Conservation (phyloP, 805 yeast species). For the Saccharomycopsis vini region DNA sequence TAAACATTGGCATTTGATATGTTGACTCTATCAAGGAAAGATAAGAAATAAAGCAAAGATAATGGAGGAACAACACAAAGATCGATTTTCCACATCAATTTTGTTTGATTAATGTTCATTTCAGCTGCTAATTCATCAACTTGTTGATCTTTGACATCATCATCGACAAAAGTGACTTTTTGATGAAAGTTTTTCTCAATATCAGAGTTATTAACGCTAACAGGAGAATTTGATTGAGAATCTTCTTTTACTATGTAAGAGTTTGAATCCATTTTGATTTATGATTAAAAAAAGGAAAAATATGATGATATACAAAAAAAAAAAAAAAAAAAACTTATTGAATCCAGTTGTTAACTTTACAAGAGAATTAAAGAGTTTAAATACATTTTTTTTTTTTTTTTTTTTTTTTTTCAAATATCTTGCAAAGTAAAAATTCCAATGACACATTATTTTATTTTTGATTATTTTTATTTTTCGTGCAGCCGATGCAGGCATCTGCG, state of each 20-base stretch:
- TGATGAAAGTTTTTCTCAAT: not conserved
- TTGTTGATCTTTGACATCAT: slow-evolving; percentile 5
- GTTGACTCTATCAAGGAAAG: slow-evolving; percentile 75
- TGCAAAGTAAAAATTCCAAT: too few relatives aligned
- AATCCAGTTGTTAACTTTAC: too few relatives aligned
- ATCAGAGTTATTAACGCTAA: not conserved
- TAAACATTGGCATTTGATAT: slow-evolving; percentile 74
- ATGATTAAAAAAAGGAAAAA: too few relatives aligned
- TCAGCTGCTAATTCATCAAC: slow-evolving; percentile 24
- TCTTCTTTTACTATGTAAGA: too few relatives aligned
- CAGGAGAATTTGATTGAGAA: not conserved
- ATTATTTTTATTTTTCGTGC: too few relatives aligned
- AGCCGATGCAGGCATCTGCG: too few relatives aligned
- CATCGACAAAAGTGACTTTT: not conserved
- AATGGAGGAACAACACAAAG: slow-evolving; percentile 55
- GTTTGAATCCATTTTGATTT: not conserved
- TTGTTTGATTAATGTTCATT: slow-evolving; percentile 40
- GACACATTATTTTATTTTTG: too few relatives aligned
- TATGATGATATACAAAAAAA: too few relatives aligned
- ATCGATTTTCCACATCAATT: slow-evolving; percentile 57
- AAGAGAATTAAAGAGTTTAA: too few relatives aligned
- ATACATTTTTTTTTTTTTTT: too few relatives aligned
- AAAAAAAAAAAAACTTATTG: too few relatives aligned
- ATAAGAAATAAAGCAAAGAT: slow-evolving; percentile 61
- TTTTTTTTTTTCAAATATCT: too few relatives aligned